A percentile compares a stretch with the other conserved stretches of the same genome.
Conservation (phyloP, 2,329 filamentous ascomycete genomes). For the Venturiaceae sp. region DNA sequence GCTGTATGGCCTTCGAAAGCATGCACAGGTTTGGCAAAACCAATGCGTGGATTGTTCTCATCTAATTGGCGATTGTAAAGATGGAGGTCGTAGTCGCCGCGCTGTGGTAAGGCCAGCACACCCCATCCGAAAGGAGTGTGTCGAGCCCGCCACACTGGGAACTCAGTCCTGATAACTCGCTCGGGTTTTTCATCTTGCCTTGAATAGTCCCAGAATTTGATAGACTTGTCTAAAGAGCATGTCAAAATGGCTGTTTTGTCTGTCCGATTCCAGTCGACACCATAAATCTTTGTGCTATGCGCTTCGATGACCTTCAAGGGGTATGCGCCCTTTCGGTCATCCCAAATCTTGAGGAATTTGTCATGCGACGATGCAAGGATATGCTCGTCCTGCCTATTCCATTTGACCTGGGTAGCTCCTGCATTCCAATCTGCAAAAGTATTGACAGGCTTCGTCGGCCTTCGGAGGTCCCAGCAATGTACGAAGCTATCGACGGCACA, state of each 20-base stretch:
- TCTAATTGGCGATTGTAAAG: conserved; percentile 60
- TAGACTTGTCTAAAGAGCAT: conserved; percentile 82
- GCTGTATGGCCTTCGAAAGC: conserved; percentile 46
- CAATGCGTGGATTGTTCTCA: conserved; percentile 30
- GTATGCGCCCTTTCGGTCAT: conserved; percentile 67
- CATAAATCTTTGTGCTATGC: conserved; percentile 89
- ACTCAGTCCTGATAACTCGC: conserved; percentile 69
- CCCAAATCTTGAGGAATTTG: conserved; percentile 80
- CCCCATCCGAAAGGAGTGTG: conserved; percentile 87
- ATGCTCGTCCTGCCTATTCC: conserved; percentile 78
- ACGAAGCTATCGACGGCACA: conserved; percentile 91
- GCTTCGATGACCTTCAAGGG: conserved; percentile 79
- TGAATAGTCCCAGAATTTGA: conserved; percentile 86
- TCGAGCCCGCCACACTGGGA: conserved; percentile 82
- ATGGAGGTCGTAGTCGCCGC: conserved; percentile 74
- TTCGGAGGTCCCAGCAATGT: conserved; percentile 81
- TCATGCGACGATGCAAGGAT: conserved; percentile 88
- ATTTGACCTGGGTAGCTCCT: conserved; percentile 91
- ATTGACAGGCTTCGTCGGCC: conserved; percentile 61
- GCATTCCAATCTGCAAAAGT: conserved; percentile 91
- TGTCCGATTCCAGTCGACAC: conserved; percentile 86
- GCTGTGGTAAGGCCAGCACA: conserved; percentile 83
- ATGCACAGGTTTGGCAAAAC: conserved; percentile 32
- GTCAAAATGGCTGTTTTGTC: conserved; percentile 65
- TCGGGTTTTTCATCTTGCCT: conserved; percentile 53